Evolutionary conservation across 140 eudicot genomes (phyloP).

Genomic region (Senecio squalidus): DNA sequence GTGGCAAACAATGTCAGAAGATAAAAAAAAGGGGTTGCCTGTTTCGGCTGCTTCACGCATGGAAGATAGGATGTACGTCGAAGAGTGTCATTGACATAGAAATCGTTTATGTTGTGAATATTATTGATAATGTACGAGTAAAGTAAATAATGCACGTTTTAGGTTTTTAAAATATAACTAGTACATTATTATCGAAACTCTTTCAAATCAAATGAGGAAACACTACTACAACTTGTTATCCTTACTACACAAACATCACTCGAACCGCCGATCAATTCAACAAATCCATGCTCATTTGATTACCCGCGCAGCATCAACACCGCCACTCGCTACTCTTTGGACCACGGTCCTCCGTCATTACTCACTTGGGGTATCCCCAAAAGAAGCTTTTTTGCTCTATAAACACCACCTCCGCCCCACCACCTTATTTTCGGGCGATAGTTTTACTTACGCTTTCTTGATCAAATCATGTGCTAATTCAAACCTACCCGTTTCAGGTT

Average conservation of each 20-base stretch:
- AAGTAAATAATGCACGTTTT: no score
- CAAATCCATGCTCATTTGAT: slow-evolving; percentile 63
- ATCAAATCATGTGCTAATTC: slow-evolving; percentile 52
- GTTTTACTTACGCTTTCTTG: slow-evolving; percentile 39
- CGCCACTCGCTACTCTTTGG: slow-evolving; percentile 33
- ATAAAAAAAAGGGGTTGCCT: no score
- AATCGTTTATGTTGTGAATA: no score
- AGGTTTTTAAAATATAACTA: no score
- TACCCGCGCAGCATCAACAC: slow-evolving; percentile 10
- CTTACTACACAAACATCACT: slow-evolving; percentile 18
- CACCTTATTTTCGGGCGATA: slow-evolving; percentile 17
- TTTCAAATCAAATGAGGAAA: slow-evolving; percentile 25
- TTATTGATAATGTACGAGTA: no score
- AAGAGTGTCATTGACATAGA: no score
- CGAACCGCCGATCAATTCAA: slow-evolving; percentile 41
- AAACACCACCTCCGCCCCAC: slow-evolving; percentile 38
- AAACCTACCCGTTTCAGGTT: slow-evolving; percentile 29
- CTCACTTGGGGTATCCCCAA: slow-evolving; percentile 43
- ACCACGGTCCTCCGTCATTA: slow-evolving; percentile 55
- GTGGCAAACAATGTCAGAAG: no score
- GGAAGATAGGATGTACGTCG: no score
- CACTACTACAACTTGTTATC: slow-evolving; percentile 21
- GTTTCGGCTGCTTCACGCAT: no score
- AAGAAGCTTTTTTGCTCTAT: slow-evolving; percentile 47
- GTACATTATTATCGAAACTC: no score